Evolutionary conservation across 441 rosid species (phyloP), one percentile per base, ranked within the genome.

Genomic region (Codiaeum variegatum): DNA sequence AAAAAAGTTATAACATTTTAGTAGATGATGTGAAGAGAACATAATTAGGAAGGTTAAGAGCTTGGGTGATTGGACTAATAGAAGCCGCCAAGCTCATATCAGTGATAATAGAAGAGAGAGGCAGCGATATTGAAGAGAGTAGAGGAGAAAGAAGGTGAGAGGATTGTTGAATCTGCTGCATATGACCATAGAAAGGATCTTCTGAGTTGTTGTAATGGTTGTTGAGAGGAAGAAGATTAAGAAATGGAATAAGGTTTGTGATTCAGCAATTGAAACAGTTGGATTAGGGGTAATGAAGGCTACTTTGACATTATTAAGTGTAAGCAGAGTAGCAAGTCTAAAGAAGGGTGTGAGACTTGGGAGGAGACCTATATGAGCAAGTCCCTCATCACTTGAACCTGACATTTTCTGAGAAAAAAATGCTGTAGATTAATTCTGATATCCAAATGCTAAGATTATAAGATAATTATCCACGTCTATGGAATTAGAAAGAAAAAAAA

Each of bases 11-110:
- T n/a, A 71, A 70, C 84, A 85, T 80, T 64, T 70, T 77, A 34
- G 83, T 80, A 58, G 86, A 79, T 9, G 86, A 79, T 16, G 83
- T 76, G 78, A 83, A 83, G 71, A 83, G 61, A 44, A 82, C 62
- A 66, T 78, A 82, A 40, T 69, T 74, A 23, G 79, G 82, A 62
- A 78, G 69, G 70, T 51, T n/a, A 60, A 78, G 74, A 68, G 74
- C 68, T 56, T 38, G 46, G 51, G 75, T 63, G 69, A 77, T 67
- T 2, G 80, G 75, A 71, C 56, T 32, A 26, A 60, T 58, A 0
- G 77, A 6, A 49, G 79, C 62, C 28, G 79, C 73, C 55, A 82
- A 74, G 69, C 71, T 71, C 77, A 81, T 76, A 76, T 84, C 83
- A 2, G 83, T 77, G 44, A 82, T 1, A 28, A 76, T 66, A 62